Conservation (phyloP, 345 rosid species). For the Linum usitatissimum region DNA sequence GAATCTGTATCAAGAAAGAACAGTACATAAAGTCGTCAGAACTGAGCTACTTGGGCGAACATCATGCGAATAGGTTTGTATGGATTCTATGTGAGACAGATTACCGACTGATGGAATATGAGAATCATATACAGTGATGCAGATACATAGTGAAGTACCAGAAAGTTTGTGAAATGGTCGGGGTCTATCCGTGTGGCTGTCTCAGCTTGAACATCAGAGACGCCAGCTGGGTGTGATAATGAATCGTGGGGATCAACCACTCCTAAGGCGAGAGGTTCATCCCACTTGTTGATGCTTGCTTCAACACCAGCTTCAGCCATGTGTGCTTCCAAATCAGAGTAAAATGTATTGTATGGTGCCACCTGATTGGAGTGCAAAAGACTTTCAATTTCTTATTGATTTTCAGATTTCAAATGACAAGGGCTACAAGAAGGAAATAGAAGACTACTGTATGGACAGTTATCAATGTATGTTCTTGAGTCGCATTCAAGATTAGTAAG, state of each 20-base stretch:
- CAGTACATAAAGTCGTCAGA: background rate
- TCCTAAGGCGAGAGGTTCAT: constrained; percentile 78
- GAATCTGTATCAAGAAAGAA: constrained; percentile 47
- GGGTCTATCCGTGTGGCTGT: constrained; percentile 72
- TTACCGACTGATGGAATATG: constrained; percentile 1
- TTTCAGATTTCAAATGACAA: background rate
- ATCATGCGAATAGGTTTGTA: too few species aligned
- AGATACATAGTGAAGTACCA: constrained; percentile 34
- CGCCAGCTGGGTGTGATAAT: constrained; percentile 94
- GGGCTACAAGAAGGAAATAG: background rate
- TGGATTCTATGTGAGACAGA: background rate
- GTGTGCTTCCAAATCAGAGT: constrained; percentile 84
- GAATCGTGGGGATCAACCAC: constrained; percentile 94
- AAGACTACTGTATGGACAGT: background rate
- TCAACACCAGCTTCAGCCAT: constrained; percentile 79
- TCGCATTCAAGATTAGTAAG: background rate
- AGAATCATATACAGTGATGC: background rate
- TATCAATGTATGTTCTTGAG: background rate
- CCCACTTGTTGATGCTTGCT: constrained; percentile 77
- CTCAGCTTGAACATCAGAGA: constrained; percentile 86
- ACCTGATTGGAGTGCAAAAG: constrained; percentile 40
- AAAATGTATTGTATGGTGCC: constrained; percentile 91
- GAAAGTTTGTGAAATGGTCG: constrained; percentile 84
- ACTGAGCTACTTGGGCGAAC: background rate
- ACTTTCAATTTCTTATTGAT: background rate